Conservation (phyloP, 2,329 filamentous ascomycete genomes). For the Aspergillus spinulosporus region DNA sequence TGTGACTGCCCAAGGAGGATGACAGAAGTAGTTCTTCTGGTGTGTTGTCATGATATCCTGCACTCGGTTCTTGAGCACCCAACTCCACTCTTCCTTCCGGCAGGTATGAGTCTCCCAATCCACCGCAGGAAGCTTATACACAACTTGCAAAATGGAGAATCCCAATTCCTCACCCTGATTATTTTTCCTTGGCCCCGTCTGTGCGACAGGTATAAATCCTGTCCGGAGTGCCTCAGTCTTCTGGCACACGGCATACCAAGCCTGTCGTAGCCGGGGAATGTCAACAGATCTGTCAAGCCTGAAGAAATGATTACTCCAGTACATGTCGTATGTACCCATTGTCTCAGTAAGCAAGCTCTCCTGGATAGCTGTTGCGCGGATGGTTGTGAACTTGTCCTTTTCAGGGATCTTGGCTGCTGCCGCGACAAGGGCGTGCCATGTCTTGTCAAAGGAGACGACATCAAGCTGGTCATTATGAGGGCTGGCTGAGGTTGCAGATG, state of each 20-base stretch:
- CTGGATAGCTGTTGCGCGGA: slow-evolving; percentile 39
- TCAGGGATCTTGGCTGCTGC: slow-evolving; percentile 17
- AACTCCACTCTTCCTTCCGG: slow-evolving; percentile 17
- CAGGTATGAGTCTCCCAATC: slow-evolving; percentile 29
- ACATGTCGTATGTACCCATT: slow-evolving; percentile 38
- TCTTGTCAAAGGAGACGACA: slow-evolving; percentile 24
- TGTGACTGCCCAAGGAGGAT: slow-evolving; percentile 42
- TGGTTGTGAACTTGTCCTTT: slow-evolving; percentile 22
- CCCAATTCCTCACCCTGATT: slow-evolving; percentile 6
- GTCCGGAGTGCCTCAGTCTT: slow-evolving; percentile 40
- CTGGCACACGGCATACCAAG: slow-evolving; percentile 35
- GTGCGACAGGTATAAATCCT: slow-evolving; percentile 37
- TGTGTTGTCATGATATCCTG: slow-evolving; percentile 26
- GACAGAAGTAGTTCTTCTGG: slow-evolving; percentile 31
- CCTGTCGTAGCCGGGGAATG: slow-evolving; percentile 28
- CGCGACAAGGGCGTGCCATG: slow-evolving; percentile 23
- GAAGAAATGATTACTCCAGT: slow-evolving; percentile 45
- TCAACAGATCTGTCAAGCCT: slow-evolving; percentile 32
- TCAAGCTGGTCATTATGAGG: slow-evolving; percentile 17
- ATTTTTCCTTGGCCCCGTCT: slow-evolving; percentile 14
- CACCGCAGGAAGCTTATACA: slow-evolving; percentile 27
- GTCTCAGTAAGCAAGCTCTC: slow-evolving; percentile 44
- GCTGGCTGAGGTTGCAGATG: background rate
- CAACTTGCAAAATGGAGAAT: slow-evolving; percentile 32
- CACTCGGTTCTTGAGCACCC: slow-evolving; percentile 22